Evolutionary conservation across 768 basidiomycete species (phyloP).

Genomic region (Leccinum fibrillosum): DNA sequence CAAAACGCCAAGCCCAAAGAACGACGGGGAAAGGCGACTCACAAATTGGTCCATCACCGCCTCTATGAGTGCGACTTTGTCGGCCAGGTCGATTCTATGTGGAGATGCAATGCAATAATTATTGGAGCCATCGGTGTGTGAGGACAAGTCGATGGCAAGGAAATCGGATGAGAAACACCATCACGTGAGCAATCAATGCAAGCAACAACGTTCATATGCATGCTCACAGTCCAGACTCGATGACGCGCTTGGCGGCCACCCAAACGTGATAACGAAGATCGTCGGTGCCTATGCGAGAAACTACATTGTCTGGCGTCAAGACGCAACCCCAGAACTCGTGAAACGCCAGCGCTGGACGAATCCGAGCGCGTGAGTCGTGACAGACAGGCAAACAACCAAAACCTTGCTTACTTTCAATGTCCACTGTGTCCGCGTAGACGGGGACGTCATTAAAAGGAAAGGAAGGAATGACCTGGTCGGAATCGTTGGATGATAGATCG

Average conservation of each 20-base stretch:
- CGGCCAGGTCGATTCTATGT: constrained; percentile 10
- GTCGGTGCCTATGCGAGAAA: constrained; percentile 19
- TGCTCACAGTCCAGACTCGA: constrained; percentile 25
- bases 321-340: constrained; percentile 32
- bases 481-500: neutral
- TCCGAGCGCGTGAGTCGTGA: neutral
- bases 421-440: constrained; percentile 37
- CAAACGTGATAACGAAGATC: constrained; percentile 34
- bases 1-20: neutral
- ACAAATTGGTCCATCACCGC: constrained; percentile 32
- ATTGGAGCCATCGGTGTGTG: neutral
- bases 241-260: constrained; percentile 30
- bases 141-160: neutral
- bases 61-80: constrained; percentile 16
- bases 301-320: constrained; percentile 34
- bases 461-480: constrained; percentile 32
- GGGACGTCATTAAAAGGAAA: constrained; percentile 28
- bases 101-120: neutral
- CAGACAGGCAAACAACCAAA: constrained; percentile 12
- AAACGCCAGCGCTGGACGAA: constrained; percentile 30
- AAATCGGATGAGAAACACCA: neutral
- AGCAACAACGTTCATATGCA: neutral
- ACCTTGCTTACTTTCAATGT: constrained; percentile 37
- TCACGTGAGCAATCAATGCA: neutral
- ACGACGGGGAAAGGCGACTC: constrained; percentile 10